Evolutionary conservation across 2,329 filamentous ascomycete genomes (phyloP), one percentile per base, ranked within the genome.

Genomic region (Helminthosporium solani): DNA sequence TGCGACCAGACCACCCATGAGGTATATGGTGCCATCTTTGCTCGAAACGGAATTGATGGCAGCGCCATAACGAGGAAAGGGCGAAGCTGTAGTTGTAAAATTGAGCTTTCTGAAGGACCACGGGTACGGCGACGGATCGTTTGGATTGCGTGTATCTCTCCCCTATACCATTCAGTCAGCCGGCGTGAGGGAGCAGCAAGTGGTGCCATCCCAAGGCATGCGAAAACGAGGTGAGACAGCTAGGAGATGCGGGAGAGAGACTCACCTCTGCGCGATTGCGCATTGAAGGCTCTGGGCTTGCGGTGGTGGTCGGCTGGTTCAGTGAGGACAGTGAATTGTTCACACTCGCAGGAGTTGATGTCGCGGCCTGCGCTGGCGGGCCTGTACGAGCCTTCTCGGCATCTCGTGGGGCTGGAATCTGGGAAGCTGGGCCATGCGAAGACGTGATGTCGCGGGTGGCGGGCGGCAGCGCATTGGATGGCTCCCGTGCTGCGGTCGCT

Each of bases 1-100:
- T 65, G 95, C 92, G 61, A 99, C 92, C 50, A 99, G 74, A 40
- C 94, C 94, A 53, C 94, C 94, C 91, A 99, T 97, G 64, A 99
- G 80, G 64, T 97, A 99, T 46, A 99, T 88, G 60, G 95, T 90
- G 49, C 95, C 95, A 71, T 99, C 94, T 73, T 97, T 97, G 31
- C 91, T 96, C 19, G 91, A 88, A 14, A 87, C 80, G 0, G 90
- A 82, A 70, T 99, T 99, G 68, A 96, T 92, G 6, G 95, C 94
- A 41, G 95, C 90, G 67, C 94, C 94, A 79, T 99, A 99, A 68
- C 94, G 85, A 12, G 94, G 94, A 60, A 99, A 99, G 0, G 94
- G 94, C 57, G 89, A 91, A 9, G 86, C 81, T 63, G 90, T 85
- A 2, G 89, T 84, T 14, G 88, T 88, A 70, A 96, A 96, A 54